Evolutionary conservation across 176 grass and related monocot species (phyloP), one percentile per base, ranked within the genome.

Genomic region (Bolboschoenus planiculmis): DNA sequence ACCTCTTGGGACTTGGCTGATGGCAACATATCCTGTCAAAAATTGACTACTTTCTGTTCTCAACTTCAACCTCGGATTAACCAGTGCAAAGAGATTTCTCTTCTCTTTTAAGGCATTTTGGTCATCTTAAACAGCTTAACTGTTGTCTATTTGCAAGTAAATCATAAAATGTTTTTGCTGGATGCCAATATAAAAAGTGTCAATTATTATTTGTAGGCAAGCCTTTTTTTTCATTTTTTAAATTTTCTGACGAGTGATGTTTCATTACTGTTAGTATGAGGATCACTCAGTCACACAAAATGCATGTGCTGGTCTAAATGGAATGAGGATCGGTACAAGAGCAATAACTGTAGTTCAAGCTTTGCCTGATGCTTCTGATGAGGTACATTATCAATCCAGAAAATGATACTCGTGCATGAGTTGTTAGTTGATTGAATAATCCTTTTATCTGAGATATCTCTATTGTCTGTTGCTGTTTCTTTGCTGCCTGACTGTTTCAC

Each of bases 221-320:
- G 9, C 39, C 10, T 27, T 46, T 39, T 24, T 44, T 68, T 21
- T 72, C 8, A 34, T 34, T 64, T 63, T 70, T 21, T 3, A 37
- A 76, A 26, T 48, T 77, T 27, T 77, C 2, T 77, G 72, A 53
- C 33, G 26, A 77, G 14, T 51, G 13, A 36, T 86, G 18, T 85
- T 93, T 85, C 72, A 56, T 80, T 88, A 31, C 74, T 81, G 56
- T 46, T 87, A 98, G 96, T 98, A 91, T 63, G 68, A 61, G 13
- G 97, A 99, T 90, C 89, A 84, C 83, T 90, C 91, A 31, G 67
- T 91, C 46, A 93, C 97, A 89, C 82, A 80, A 33, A 95, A 91
- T 85, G 97, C 97, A 62, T 99, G 97, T 86, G 89, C 93, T 88
- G 93, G 97, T 82, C 83, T 99, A 56, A 99, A 89, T 47, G 97